These are phyloP conservation scores for Tricholoma flavovirens DNA, from an alignment of 768 basidiomycete species.

Conservation along the genomic window DNA sequence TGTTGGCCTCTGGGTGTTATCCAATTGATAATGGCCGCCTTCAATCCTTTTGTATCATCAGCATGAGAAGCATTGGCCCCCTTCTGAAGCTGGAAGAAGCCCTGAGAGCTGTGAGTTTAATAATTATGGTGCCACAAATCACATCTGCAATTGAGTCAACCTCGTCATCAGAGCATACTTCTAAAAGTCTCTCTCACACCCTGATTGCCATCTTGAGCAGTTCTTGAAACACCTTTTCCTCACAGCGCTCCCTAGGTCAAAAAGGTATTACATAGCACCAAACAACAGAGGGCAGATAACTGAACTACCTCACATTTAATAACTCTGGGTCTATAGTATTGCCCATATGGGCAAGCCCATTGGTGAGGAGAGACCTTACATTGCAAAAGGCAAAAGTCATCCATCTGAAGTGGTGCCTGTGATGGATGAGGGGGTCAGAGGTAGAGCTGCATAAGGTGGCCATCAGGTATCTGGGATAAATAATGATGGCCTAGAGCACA, in stretches of 20 bases:
- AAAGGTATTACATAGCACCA: not conserved
- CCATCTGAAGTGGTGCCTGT: not conserved
- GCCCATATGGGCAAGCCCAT: not conserved
- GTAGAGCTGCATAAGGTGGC: not conserved
- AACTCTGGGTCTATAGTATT: not conserved
- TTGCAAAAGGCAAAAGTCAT: not conserved
- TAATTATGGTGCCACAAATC: not conserved
- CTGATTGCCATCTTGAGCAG: not conserved
- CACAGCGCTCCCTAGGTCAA: not conserved
- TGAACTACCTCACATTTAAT: not conserved
- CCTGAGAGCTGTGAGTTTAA: not conserved
- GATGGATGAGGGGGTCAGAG: not conserved
- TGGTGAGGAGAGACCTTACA: not conserved
- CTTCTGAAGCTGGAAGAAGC: constrained; percentile 1
- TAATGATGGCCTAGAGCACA: not conserved
- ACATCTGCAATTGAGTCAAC: not conserved
- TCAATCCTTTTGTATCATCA: constrained; percentile 1
- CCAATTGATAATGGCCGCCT: not conserved
- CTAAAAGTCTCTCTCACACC: not conserved
- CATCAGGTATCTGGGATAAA: not conserved
- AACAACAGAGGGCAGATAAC: not conserved
- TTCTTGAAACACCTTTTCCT: not conserved
- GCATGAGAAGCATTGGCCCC: not conserved
- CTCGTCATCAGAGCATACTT: not conserved
- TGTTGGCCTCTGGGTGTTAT: not conserved